Base-by-base conservation (phyloP, 768 basidiomycete genomes). In the Russula abietina region DNA sequence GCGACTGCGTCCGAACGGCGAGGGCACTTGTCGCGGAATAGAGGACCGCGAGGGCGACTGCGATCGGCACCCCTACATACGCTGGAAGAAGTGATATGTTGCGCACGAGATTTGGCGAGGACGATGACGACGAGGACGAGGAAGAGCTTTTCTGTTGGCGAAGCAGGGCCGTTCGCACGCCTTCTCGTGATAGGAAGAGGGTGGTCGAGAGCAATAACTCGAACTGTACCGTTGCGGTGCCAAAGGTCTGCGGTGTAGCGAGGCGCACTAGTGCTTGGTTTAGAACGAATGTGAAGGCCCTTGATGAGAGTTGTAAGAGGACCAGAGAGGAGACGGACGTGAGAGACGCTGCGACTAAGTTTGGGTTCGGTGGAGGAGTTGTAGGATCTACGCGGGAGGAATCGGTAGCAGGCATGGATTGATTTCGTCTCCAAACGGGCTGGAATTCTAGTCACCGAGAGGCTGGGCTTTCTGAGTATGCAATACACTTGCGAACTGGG, bases 201-300 rank as follows among this genome's bases (percentile, higher is more conserved):
- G 95, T 90, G 12, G 93, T 93, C 68, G 88, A 91, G 51, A 91
- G 81, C 28, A 98, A 71, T 30, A 98, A 83, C 72, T 98, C 97
- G 73, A 98, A 93, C 69, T 97, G 95, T 65, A 99, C 89, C 0
- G 93, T 84, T 17, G 92, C 93, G 0, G 91, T 93, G 11, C 96
- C 89, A 71, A 92, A 95, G 16, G 87, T 88, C 38, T 83, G 82
- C 0, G 95, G 94, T 0, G 92, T 86, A 2, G 89, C 87, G 32
- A 94, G 79, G 0, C 93, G 86, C 45, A 98, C 79, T 14, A 98
- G 80, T 0, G 84, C 82, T 73, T 97, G 95, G 74, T 98, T 98
- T 28, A 99, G 80, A 5, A 79, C 71, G 73, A 97, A 99, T 0
- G 97, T 98, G 70, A 94, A 79, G 4, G 89, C 68, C 0, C 97